Evolutionary conservation across 345 rosid species (phyloP).

Genomic region (Heritiera littoralis): DNA sequence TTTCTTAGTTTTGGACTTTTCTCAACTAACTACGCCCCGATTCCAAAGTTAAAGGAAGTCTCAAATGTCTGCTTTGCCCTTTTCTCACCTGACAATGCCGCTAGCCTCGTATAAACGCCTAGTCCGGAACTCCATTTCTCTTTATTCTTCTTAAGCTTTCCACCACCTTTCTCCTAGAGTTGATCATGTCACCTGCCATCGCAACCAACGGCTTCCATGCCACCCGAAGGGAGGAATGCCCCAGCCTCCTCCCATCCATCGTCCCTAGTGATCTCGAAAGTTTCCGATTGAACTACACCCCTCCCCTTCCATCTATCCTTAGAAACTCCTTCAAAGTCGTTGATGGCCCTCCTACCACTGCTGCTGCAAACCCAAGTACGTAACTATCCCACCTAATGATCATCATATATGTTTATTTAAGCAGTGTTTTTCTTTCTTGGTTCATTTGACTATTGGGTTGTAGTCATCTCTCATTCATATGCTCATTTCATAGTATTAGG

Average conservation of each 20-base stretch:
- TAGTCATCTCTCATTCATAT: too few relatives aligned
- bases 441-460: too few relatives aligned
- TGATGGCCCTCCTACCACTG: constrained; percentile 77
- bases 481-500: too few relatives aligned
- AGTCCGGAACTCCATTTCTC: neutral
- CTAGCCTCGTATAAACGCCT: neutral
- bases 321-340: constrained; percentile 59
- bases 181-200: constrained; percentile 40
- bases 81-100: neutral
- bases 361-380: constrained; percentile 91
- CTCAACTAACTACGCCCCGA: constrained; percentile 6
- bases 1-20: neutral
- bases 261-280: constrained; percentile 78
- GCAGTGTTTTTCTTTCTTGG: too few relatives aligned
- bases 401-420: neutral
- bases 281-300: constrained; percentile 68
- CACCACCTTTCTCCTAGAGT: constrained; percentile 1
- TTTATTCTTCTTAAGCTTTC: constrained; percentile 32
- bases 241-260: constrained; percentile 58
- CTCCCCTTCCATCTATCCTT: constrained; percentile 78
- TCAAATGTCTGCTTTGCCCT: neutral
- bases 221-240: constrained; percentile 12
- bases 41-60: neutral
- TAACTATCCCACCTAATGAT: neutral
- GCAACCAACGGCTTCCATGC: constrained; percentile 21